These are phyloP conservation scores for Oryza brachyantha DNA, from an alignment of 176 grass and related monocot genomes.

Conservation along the genomic window DNA sequence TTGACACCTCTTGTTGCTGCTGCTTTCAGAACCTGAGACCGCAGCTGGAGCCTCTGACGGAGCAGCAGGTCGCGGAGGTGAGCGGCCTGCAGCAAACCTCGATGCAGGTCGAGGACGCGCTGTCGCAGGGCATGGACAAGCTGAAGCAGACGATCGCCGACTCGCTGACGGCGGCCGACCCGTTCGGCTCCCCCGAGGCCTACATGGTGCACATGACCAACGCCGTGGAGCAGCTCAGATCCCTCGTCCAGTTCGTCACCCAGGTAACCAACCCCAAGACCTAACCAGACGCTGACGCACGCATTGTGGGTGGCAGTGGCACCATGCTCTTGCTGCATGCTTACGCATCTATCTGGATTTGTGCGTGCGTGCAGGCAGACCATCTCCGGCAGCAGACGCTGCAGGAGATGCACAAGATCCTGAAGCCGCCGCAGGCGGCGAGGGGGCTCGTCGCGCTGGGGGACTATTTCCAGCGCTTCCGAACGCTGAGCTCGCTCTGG, in stretches of 20 bases:
- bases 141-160: conserved; percentile 82
- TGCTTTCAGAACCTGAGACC: conserved; percentile 61
- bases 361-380: conserved; percentile 56
- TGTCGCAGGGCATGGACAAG: conserved; percentile 87
- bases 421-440: conserved; percentile 78
- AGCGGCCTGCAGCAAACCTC: conserved; percentile 48
- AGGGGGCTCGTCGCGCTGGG: conserved; percentile 71
- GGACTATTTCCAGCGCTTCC: conserved; percentile 88
- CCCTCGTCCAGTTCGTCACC: conserved; percentile 59
- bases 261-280: conserved; percentile 46
- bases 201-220: conserved; percentile 67
- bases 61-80: conserved; percentile 40
- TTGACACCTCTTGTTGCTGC: not conserved
- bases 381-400: conserved; percentile 62
- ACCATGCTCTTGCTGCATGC: not conserved
- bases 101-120: conserved; percentile 78
- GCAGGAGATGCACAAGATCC: conserved; percentile 70
- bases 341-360: not conserved
- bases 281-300: too few relatives aligned
- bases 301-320: not conserved
- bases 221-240: conserved; percentile 62
- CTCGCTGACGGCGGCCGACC: conserved; percentile 41
- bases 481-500: conserved; percentile 76
- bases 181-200: conserved; percentile 37
- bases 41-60: conserved; percentile 67